Base-by-base conservation (phyloP, 306 rosid species). In the Sphenostylis stenocarpa region DNA sequence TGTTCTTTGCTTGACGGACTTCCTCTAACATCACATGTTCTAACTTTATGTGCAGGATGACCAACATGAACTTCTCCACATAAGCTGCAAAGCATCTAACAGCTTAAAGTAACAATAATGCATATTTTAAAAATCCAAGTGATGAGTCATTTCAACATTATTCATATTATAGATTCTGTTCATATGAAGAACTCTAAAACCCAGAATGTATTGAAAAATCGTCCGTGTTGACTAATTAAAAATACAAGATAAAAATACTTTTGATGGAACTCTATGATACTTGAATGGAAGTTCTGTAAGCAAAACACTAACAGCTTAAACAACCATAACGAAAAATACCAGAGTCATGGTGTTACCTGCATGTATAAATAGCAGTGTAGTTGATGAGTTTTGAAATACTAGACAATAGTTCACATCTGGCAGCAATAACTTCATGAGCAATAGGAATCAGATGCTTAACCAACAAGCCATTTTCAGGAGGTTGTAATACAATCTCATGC, bases 21-120 rank as follows among this genome's bases (percentile, higher is more conserved):
- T 44, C 90, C 90, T 55, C 82, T 79, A 33, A 90, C 87, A 80
- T 90, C 36, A 34, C 96, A 90, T 56, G 96, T 88, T 85, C 75
- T 88, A 79, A 90, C 88, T 83, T 83, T 80, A 76, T 90, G 96
- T 0, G 96, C 91, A 15, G 88, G 88, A 76, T 88, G 81, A 72
- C 96, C 96, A 60, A 90, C 84, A 72, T 88, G 91, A 85, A 85
- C 93, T 48, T 88, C 90, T 68, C 87, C 86, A 77, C 96, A 90
- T 79, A 85, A 67, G 73, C 91, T 90, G 85, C 76, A 73, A 73
- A 67, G 17, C 31, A 67, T 69, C 7, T 44, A 77, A 48, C 56
- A 73, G 60, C 69, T 38, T 66, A 75, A 82, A 36, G 41, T 2
- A 38, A 61, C 7, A 69, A 68, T 58, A 64, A 52, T 26, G 29